These are phyloP conservation scores for Penicillium janthinellum DNA, from an alignment of 2,329 filamentous ascomycete species.

Conservation along the genomic window DNA sequence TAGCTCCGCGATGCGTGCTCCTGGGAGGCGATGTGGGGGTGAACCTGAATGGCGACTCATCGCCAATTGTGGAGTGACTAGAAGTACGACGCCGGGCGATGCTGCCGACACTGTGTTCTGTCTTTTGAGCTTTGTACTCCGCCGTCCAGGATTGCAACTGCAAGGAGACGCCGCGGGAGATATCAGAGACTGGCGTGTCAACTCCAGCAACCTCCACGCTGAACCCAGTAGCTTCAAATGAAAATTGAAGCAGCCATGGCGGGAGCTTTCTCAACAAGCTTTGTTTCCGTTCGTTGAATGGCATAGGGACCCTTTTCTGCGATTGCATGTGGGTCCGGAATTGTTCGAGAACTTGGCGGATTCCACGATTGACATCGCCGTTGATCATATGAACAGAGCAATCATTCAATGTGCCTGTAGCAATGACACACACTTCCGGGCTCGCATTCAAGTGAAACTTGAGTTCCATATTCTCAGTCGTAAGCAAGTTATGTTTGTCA, in stretches of 20 bases:
- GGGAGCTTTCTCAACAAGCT: slow-evolving; percentile 80
- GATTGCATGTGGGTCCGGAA: slow-evolving; percentile 71
- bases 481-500: slow-evolving; percentile 80
- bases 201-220: slow-evolving; percentile 88
- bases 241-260: slow-evolving; percentile 79
- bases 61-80: slow-evolving; percentile 68
- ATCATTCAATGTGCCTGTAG: slow-evolving; percentile 78
- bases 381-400: slow-evolving; percentile 88
- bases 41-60: slow-evolving; percentile 62
- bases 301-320: slow-evolving; percentile 55
- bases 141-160: slow-evolving; percentile 86
- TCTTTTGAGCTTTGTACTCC: slow-evolving; percentile 82
- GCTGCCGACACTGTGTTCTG: slow-evolving; percentile 55
- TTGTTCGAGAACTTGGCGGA: slow-evolving; percentile 88
- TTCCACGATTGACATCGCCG: slow-evolving; percentile 86
- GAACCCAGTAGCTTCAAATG: slow-evolving; percentile 84
- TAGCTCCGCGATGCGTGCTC: slow-evolving; percentile 46
- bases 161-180: slow-evolving; percentile 78
- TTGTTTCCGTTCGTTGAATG: slow-evolving; percentile 55
- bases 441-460: slow-evolving; percentile 82
- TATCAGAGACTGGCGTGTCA: slow-evolving; percentile 78
- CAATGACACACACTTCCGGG: slow-evolving; percentile 80
- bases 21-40: slow-evolving; percentile 52
- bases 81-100: slow-evolving; percentile 69
- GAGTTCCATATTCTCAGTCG: slow-evolving; percentile 84